These are phyloP conservation scores for Chlamydomonas sp. DNA, from an alignment of 139 green algal genomes.

Conservation along the genomic window DNA sequence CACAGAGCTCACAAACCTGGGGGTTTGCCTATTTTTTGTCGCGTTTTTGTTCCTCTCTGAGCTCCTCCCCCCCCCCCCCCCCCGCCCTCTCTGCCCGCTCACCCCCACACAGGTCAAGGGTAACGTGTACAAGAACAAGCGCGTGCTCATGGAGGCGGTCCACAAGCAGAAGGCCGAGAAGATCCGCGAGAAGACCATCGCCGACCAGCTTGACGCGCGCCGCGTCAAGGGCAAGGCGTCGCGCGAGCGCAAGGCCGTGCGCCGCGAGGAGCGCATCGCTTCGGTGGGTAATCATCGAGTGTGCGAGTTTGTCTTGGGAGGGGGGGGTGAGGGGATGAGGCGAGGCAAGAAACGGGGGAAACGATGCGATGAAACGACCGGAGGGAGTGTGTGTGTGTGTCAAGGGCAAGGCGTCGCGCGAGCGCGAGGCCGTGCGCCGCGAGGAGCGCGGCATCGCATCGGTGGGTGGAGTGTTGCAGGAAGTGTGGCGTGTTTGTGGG, in stretches of 20 bases:
- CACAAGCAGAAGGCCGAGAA: conserved; percentile 99
- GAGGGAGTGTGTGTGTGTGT: too few relatives aligned
- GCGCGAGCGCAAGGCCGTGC: conserved; percentile 85
- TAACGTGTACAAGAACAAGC: conserved; percentile 99
- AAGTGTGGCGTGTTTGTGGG: too few relatives aligned
- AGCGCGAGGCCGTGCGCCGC: conserved; percentile 87
- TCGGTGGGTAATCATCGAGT: conserved; percentile 37
- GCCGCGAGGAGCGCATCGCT: conserved; percentile 89
- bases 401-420: conserved; percentile 92
- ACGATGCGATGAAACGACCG: too few relatives aligned
- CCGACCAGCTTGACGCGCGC: conserved; percentile 96
- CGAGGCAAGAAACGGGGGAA: too few relatives aligned
- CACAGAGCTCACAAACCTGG: too few relatives aligned
- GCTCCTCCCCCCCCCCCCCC: too few relatives aligned
- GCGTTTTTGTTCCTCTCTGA: too few relatives aligned
- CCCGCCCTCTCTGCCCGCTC: too few relatives aligned
- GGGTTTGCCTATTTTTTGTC: too few relatives aligned
- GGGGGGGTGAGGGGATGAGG: too few relatives aligned
- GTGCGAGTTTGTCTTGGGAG: too few relatives aligned
- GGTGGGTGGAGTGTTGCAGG: too few relatives aligned
- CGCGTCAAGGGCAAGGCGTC: conserved; percentile 93
- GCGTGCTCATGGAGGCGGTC: conserved; percentile 98
- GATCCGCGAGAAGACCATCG: conserved; percentile 94
- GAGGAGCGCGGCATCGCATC: conserved; percentile 97
- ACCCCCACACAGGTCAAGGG: conserved; percentile 93